A percentile compares a stretch with the other conserved stretches of the same genome.
Conservation (phyloP, 148 eudicot genomes). For the Talinum fruticosum region DNA sequence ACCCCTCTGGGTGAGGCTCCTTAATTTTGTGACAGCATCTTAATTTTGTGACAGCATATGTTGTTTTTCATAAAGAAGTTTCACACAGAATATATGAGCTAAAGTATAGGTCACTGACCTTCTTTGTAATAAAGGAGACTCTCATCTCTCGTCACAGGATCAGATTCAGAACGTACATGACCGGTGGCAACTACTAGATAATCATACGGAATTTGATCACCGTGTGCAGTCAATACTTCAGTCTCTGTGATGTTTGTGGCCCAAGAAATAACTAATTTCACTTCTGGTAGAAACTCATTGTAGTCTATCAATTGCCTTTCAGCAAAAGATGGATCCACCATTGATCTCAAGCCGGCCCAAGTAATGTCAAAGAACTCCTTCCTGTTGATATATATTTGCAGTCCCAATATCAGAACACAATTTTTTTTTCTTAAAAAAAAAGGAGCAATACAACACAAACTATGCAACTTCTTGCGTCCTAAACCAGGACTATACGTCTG, state of each 20-base stretch:
- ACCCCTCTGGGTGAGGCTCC: not conserved
- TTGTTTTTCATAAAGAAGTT: too few species aligned
- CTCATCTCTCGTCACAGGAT: constrained; percentile 31
- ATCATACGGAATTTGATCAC: constrained; percentile 35
- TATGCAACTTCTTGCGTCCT: not conserved
- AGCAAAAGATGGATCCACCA: constrained; percentile 40
- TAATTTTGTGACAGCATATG: too few species aligned
- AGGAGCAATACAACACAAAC: not conserved
- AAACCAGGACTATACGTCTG: too few species aligned
- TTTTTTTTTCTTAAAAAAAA: not conserved
- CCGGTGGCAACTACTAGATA: constrained; percentile 57
- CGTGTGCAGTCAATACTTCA: constrained; percentile 37
- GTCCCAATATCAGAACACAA: not conserved
- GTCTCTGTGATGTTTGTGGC: constrained; percentile 33
- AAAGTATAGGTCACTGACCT: constrained; percentile 30
- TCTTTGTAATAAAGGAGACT: constrained; percentile 32
- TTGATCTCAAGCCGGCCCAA: constrained; percentile 42
- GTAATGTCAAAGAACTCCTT: constrained; percentile 44
- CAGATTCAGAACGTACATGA: constrained; percentile 24
- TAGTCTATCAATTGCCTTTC: constrained; percentile 43
- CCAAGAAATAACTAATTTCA: constrained; percentile 36
- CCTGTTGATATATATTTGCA: constrained; percentile 24
- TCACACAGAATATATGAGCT: not conserved
- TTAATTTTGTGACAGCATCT: too few species aligned
- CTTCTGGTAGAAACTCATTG: constrained; percentile 41